These are phyloP conservation scores for Myriosclerotinia duriaeana DNA, from an alignment of 2,329 filamentous ascomycete species.

Conservation along the genomic window DNA sequence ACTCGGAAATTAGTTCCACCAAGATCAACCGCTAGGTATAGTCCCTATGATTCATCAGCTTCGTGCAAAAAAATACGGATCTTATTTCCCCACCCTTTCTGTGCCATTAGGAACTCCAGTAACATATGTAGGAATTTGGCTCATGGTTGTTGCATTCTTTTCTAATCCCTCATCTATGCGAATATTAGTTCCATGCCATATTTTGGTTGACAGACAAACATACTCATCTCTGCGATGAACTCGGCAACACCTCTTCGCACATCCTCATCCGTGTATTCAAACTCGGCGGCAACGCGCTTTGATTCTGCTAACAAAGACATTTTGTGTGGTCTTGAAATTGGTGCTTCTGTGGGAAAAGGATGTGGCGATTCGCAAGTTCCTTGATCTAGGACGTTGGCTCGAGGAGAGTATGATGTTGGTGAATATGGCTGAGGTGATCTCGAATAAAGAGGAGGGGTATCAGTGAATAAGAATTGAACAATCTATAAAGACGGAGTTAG, in stretches of 20 bases:
- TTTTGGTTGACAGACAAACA: conserved; percentile 41
- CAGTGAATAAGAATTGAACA: conserved; percentile 51
- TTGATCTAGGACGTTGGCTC: conserved; percentile 45
- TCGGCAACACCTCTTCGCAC: conserved; percentile 79
- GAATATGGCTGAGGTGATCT: conserved; percentile 40
- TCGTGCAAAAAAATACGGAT: not conserved
- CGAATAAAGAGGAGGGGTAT: conserved; percentile 40
- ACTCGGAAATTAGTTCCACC: conserved; percentile 98
- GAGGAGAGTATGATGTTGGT: conserved; percentile 45
- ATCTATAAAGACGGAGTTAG: conserved; percentile 42
- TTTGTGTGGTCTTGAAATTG: conserved; percentile 55
- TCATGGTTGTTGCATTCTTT: conserved; percentile 76
- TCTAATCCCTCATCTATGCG: conserved; percentile 73
- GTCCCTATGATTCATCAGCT: conserved; percentile 52
- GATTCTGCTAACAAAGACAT: conserved; percentile 71
- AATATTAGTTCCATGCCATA: conserved; percentile 30
- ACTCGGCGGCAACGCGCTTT: conserved; percentile 76
- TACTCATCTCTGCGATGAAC: conserved; percentile 83
- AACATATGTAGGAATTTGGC: conserved; percentile 96
- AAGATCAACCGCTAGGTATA: conserved; percentile 96
- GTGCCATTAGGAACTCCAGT: conserved; percentile 95
- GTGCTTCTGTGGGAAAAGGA: conserved; percentile 55
- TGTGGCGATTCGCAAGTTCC: conserved; percentile 55
- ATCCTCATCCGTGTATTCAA: conserved; percentile 77
- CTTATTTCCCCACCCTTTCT: conserved; percentile 68